A percentile compares a stretch with the other conserved stretches of the same genome.
phyloP scores from a whole-genome alignment of 78 protist genomes.

The Ministeria vibrans region DNA sequence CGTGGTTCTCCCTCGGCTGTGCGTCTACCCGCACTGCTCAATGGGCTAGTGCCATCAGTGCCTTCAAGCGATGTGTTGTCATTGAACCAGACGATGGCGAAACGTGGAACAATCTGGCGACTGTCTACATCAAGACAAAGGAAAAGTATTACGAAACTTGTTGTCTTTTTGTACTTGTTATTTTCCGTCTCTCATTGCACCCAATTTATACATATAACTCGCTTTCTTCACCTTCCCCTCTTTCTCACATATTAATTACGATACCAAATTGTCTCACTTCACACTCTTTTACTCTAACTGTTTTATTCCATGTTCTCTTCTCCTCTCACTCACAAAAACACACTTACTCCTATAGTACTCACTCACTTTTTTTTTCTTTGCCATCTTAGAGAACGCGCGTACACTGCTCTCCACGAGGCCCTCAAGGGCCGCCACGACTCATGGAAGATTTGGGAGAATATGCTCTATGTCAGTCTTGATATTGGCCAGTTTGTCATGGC shows the following conservation, averaged over 20 bases:
- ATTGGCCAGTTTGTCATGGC: not conserved
- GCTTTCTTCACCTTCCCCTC: not conserved
- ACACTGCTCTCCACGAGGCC: conserved; percentile 43
- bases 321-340: not conserved
- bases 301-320: not conserved
- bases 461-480: conserved; percentile 20
- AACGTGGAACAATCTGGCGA: conserved; percentile 61
- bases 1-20: conserved; percentile 70
- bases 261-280: not conserved
- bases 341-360: not conserved
- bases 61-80: not conserved
- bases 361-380: not conserved
- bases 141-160: not conserved
- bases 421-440: conserved; percentile 35
- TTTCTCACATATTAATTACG: not conserved
- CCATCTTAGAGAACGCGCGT: conserved; percentile 37
- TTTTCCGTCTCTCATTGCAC: too few relatives aligned
- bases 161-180: too few relatives aligned
- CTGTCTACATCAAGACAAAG: conserved; percentile 37
- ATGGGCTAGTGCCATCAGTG: not conserved
- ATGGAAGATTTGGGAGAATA: conserved; percentile 78
- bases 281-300: not conserved
- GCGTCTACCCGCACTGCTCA: conserved; percentile 33
- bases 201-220: too few relatives aligned
- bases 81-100: conserved; percentile 32